Evolutionary conservation across 352 stramenopile species (phyloP).

Genomic region (Globisporangium megalacanthum): DNA sequence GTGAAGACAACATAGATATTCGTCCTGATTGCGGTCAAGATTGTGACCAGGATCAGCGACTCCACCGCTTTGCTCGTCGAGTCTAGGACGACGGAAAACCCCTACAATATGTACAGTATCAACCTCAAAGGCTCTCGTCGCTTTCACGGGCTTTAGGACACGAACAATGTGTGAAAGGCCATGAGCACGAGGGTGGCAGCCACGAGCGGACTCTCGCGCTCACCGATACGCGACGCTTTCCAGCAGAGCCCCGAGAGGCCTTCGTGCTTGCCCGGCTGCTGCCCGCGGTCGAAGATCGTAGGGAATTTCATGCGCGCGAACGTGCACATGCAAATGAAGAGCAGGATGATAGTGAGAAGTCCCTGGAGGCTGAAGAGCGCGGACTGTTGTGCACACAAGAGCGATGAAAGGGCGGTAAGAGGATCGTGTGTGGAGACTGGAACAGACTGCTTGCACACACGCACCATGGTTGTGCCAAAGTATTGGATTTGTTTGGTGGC

Average conservation of each 20-base stretch:
- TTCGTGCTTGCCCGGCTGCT: slow-evolving; percentile 82
- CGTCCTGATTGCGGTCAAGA: too few relatives aligned
- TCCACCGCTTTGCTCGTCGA: too few relatives aligned
- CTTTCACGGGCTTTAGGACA: slow-evolving; percentile 31
- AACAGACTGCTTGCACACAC: too few relatives aligned
- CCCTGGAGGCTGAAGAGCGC: slow-evolving; percentile 97
- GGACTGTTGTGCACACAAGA: slow-evolving; percentile 55
- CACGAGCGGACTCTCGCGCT: slow-evolving; percentile 90
- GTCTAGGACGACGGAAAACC: too few relatives aligned
- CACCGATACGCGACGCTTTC: slow-evolving; percentile 90
- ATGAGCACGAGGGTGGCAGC: slow-evolving; percentile 77
- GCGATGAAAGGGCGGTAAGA: neutral
- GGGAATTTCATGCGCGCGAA: slow-evolving; percentile 95
- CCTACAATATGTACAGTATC: too few relatives aligned
- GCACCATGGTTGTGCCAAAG: too few relatives aligned
- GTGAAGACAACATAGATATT: too few relatives aligned
- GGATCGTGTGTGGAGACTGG: too few relatives aligned
- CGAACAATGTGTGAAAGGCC: slow-evolving; percentile 91
- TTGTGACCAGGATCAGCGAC: too few relatives aligned
- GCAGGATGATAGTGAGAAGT: slow-evolving; percentile 93
- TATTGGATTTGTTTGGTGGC: too few relatives aligned
- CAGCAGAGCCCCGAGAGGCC: slow-evolving; percentile 87
- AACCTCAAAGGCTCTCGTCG: neutral
- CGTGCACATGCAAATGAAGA: slow-evolving; percentile 97
- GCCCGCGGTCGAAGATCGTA: slow-evolving; percentile 90